Base-by-base conservation (phyloP, 129 eudicot genomes). In the Chrysanthemum seticuspe region DNA sequence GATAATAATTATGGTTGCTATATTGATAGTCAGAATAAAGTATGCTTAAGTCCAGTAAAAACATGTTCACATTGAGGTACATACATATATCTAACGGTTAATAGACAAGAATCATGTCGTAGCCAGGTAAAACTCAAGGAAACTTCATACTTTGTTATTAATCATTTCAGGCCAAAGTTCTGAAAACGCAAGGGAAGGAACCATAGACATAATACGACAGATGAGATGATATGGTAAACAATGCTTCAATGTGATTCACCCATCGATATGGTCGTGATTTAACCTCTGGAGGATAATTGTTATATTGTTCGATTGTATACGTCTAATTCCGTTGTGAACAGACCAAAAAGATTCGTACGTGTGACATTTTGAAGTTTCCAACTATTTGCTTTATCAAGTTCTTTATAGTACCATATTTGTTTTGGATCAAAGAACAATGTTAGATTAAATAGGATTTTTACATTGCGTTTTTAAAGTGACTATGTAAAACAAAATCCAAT, bases 271-370 rank as follows among this genome's bases (percentile, higher is more conserved):
- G 55, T 78, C 57, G 82, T 65, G 73, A 48, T 78, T 78, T 64
- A 61, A 48, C 25, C 55, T 55, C 67, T 58, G 29, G 27, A 23
- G 62, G 78, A 65, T 64, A 65, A 29, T 47, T 55, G 82, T 65
- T 78, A 65, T 65, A 60, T 65, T 72, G 27, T 55, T 72, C 57
- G 82, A 65, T 65, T 65, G 82, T 78, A 78, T 72, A 78, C 78
- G 64, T 63, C 16, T 56, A 54, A 47, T 53, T 55, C 16, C 16
- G n/a, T 16, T 66, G 65, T 63, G 76, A 62, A 71, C 76, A 78
- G 45, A 71, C 62, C 68, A 56, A 67, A 47, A 48, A 57, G 77
- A 47, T 45, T 54, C 45, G 45, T 53, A 56, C 50, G 62, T 54
- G 49, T 13, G 58, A 67, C 73, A 57, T 65, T 78, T 56, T 55